Conservation (phyloP, 1,284 basidiomycete species). For the Cryptococcus wingfieldii region DNA sequence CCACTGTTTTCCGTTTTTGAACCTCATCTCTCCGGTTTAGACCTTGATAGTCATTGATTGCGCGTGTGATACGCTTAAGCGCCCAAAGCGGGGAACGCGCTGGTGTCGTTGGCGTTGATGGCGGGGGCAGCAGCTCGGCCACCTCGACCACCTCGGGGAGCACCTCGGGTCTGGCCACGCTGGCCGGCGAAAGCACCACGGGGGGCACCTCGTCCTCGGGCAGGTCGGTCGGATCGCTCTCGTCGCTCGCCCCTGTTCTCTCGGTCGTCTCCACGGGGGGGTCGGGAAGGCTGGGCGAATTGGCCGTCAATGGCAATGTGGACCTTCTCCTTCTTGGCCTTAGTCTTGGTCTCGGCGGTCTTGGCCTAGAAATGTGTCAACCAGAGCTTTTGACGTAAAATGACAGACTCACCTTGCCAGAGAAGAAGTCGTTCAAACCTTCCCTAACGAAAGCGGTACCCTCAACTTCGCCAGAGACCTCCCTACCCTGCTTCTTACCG, state of each 20-base stretch:
- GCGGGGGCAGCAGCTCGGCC: slow-evolving; percentile 29
- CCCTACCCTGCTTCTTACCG: slow-evolving; percentile 34
- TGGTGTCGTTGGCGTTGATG: slow-evolving; percentile 69
- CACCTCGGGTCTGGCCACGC: slow-evolving; percentile 52
- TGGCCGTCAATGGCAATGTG: slow-evolving; percentile 48
- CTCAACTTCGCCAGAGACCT: slow-evolving; percentile 27
- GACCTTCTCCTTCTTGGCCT: slow-evolving; percentile 60
- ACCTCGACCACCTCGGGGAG: slow-evolving; percentile 35
- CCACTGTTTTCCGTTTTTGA: not conserved
- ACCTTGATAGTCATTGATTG: not conserved
- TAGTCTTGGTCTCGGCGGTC: slow-evolving; percentile 73
- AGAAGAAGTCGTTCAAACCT: slow-evolving; percentile 47
- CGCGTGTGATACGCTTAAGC: slow-evolving; percentile 22
- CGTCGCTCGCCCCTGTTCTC: slow-evolving; percentile 11
- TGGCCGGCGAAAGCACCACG: slow-evolving; percentile 30
- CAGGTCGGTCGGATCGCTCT: slow-evolving; percentile 24
- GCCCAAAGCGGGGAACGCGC: slow-evolving; percentile 73
- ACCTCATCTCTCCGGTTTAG: too few relatives aligned
- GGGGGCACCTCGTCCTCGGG: slow-evolving; percentile 25
- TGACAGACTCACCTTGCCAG: slow-evolving; percentile 41
- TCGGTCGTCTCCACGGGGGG: slow-evolving; percentile 23
- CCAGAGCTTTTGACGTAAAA: not conserved
- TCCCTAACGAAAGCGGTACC: slow-evolving; percentile 42
- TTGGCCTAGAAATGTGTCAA: slow-evolving; percentile 63
- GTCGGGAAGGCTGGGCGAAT: slow-evolving; percentile 43